Evolutionary conservation across 2,329 filamentous ascomycete species (phyloP).

Genomic region (Neocatenulostroma microsporum): DNA sequence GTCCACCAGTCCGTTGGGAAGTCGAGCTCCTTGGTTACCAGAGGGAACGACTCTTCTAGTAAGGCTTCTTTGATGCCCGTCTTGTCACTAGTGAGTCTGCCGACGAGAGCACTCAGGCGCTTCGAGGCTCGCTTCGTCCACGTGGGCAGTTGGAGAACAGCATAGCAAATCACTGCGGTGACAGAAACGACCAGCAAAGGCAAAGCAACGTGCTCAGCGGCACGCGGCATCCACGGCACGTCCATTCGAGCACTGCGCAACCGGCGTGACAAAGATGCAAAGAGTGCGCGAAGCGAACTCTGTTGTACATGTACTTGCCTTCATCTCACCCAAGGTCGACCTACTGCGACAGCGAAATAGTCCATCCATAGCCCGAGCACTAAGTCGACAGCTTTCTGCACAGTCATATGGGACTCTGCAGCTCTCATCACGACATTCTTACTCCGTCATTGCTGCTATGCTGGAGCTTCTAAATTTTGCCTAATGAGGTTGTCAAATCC

Average conservation of each 20-base stretch:
- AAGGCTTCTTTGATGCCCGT: constrained; percentile 4
- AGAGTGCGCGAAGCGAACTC: not conserved
- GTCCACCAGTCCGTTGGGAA: constrained; percentile 48
- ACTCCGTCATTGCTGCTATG: too few relatives aligned
- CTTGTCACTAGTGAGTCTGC: too few relatives aligned
- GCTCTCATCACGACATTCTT: too few relatives aligned
- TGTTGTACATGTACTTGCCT: not conserved
- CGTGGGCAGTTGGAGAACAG: not conserved
- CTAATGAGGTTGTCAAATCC: too few relatives aligned
- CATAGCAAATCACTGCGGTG: not conserved
- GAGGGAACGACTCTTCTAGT: not conserved
- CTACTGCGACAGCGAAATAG: too few relatives aligned
- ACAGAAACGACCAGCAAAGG: not conserved
- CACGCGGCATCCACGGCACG: not conserved
- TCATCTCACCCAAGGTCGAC: too few relatives aligned
- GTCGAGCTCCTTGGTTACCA: constrained; percentile 35
- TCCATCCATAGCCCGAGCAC: too few relatives aligned
- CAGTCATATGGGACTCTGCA: too few relatives aligned
- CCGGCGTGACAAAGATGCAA: not conserved
- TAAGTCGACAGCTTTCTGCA: too few relatives aligned
- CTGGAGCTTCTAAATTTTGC: too few relatives aligned
- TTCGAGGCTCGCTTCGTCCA: not conserved
- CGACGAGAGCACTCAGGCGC: constrained; percentile 2
- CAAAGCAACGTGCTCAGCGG: not conserved
- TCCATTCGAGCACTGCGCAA: not conserved